phyloP scores from a whole-genome alignment of 805 yeast genomes.

The Cyberlindnera amylophila region DNA sequence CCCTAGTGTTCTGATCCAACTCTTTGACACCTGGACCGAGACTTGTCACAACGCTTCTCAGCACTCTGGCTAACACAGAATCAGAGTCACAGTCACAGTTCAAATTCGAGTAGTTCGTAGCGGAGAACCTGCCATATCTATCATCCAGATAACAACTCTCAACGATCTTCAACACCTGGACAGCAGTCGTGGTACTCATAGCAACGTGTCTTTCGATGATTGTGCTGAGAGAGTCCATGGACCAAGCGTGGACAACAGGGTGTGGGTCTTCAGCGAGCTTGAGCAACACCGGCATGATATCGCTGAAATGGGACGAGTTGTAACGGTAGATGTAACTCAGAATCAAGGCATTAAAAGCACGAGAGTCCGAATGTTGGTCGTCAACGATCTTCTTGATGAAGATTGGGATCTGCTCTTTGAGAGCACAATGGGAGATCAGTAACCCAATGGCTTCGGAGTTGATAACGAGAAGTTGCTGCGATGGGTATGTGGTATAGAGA shows the following conservation, averaged over 20 bases:
- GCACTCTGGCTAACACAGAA: conserved; percentile 38
- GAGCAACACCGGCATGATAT: conserved; percentile 51
- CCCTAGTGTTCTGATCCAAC: conserved; percentile 29
- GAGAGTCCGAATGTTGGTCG: conserved; percentile 56
- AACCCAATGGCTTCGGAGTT: conserved; percentile 60
- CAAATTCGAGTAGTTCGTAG: conserved; percentile 43
- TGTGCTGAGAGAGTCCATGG: conserved; percentile 55
- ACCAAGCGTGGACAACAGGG: conserved; percentile 75
- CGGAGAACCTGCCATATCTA: conserved; percentile 44
- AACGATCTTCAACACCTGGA: conserved; percentile 39
- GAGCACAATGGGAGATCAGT: conserved; percentile 35
- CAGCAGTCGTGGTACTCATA: conserved; percentile 40
- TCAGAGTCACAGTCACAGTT: conserved; percentile 44
- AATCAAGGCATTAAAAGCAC: conserved; percentile 55
- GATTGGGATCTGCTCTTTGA: conserved; percentile 44
- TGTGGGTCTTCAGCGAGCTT: conserved; percentile 76
- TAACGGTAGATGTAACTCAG: conserved; percentile 45
- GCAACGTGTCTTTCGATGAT: conserved; percentile 54
- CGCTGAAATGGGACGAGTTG: conserved; percentile 37
- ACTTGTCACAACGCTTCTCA: conserved; percentile 43
- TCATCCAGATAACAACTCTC: conserved; percentile 42
- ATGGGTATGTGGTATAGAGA: conserved; percentile 14
- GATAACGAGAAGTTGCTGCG: conserved; percentile 36
- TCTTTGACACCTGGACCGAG: conserved; percentile 54
- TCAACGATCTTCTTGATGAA: conserved; percentile 63